These are phyloP conservation scores for Tetradesmus lagerheimii DNA, from an alignment of 139 green algal species.

Conservation along the genomic window DNA sequence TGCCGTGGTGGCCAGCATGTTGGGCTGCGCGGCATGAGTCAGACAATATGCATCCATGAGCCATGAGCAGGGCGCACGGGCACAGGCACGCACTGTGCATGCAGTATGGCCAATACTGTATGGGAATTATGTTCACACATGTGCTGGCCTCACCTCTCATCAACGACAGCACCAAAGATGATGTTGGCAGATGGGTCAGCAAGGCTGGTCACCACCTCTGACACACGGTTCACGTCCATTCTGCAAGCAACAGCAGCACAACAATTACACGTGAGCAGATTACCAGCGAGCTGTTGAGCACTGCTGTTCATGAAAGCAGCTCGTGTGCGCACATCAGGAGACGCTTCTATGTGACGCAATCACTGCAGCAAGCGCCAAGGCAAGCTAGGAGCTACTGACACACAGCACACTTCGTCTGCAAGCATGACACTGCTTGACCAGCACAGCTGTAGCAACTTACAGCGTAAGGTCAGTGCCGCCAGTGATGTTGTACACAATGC, in stretches of 20 bases:
- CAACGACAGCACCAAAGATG: slow-evolving; percentile 95
- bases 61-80: neutral
- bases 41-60: neutral
- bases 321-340: too few relatives aligned
- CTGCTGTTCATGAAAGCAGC: too few relatives aligned
- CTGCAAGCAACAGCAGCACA: neutral
- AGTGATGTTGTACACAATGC: slow-evolving; percentile 88
- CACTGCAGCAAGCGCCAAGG: neutral
- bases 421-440: neutral
- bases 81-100: neutral
- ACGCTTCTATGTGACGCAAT: too few relatives aligned
- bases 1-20: too few relatives aligned
- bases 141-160: slow-evolving; percentile 17
- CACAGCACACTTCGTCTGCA: too few relatives aligned
- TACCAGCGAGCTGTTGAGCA: neutral
- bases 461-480: slow-evolving; percentile 19
- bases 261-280: neutral
- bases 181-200: slow-evolving; percentile 96
- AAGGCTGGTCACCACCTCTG: slow-evolving; percentile 91
- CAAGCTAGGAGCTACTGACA: too few relatives aligned
- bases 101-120: too few relatives aligned
- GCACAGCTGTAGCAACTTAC: neutral
- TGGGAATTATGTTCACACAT: too few relatives aligned
- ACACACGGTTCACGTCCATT: slow-evolving; percentile 91
- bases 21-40: neutral